Conservation (phyloP, 1,139 yeast genomes). For the Taphrina wiesneri region DNA sequence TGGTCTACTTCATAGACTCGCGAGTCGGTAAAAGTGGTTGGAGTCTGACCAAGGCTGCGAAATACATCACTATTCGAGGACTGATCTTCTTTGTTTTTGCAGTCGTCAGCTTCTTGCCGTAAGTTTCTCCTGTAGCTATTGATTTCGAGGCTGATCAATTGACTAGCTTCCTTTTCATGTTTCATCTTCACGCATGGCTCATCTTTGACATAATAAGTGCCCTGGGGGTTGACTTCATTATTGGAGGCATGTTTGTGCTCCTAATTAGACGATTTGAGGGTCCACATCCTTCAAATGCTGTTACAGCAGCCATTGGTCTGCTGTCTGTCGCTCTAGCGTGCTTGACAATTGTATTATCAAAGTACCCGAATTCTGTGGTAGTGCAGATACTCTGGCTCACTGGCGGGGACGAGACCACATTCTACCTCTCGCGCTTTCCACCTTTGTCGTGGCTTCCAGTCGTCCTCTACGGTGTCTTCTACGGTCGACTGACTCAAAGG, state of each 20-base stretch:
- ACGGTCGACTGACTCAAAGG: constrained; percentile 14
- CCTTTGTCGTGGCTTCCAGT: constrained; percentile 29
- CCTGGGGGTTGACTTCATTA: constrained; percentile 27
- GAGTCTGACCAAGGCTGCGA: constrained; percentile 13
- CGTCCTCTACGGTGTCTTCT: constrained; percentile 27
- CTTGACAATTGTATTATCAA: constrained; percentile 9
- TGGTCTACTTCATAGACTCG: constrained; percentile 29
- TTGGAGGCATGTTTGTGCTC: constrained; percentile 16
- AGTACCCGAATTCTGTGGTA: background rate
- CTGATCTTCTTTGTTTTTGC: constrained; percentile 22
- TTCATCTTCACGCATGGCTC: constrained; percentile 1
- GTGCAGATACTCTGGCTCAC: constrained; percentile 26
- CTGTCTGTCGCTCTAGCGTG: constrained; percentile 13
- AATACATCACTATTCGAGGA: constrained; percentile 18
- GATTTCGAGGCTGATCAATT: background rate
- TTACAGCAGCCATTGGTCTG: constrained; percentile 12
- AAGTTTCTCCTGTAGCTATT: background rate
- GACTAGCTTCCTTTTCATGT: background rate
- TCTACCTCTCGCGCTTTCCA: constrained; percentile 25
- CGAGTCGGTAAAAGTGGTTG: constrained; percentile 17
- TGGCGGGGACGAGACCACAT: background rate
- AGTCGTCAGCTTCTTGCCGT: constrained; percentile 13
- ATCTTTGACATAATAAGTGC: constrained; percentile 25
- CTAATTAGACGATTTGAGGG: constrained; percentile 4
- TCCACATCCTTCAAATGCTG: background rate